Base-by-base conservation (phyloP, 2,329 filamentous ascomycete species). In the Hansfordia pulvinata region DNA sequence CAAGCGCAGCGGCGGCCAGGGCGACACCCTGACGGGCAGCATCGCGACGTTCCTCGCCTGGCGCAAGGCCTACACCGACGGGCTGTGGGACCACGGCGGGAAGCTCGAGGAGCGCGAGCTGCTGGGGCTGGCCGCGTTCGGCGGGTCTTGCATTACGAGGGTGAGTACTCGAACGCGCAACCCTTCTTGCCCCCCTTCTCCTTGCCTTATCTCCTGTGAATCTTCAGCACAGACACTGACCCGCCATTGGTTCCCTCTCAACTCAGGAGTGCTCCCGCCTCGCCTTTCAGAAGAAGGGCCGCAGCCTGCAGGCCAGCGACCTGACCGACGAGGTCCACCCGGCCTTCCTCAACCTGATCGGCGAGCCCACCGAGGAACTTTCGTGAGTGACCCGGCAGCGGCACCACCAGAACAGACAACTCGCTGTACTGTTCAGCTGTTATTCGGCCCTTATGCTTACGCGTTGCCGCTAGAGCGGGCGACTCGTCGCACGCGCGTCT, bases 1-100 rank as follows among this genome's bases (percentile, higher is more conserved):
- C 50, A 98, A 98, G 69, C 66, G 90, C 37, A 88, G 82, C 31
- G 90, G 88, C 25, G 90, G 90, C 0, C 90, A 98, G 55, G 90
- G 90, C 2, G 90, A 98, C 54, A 96, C 90, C 4, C 59, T 98
- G 37, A 96, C 90, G 0, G 90, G 90, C 2, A 76, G 76, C 18
- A 59, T 98, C 37, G 90, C 81, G 2, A 96, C 90, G 4, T 73
- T 98, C 38, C 54, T 96, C 36, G 86, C 73, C 2, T 98, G 88
- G 76, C 67, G 88, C 33, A 76, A 76, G 48, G 84, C 84, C 13
- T 98, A 98, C 51, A 61, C 84, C 28, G 81, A 93, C 31, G 64
- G 65, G 16, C 52, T 94, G 4, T 96, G 88, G 88, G 74, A 71
- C 7, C 63, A 70, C 33, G 53, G 60, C 10, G 54, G 56, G 6